These are phyloP conservation scores for Peterozyma toletana DNA, from an alignment of 805 yeast species.

Conservation along the genomic window DNA sequence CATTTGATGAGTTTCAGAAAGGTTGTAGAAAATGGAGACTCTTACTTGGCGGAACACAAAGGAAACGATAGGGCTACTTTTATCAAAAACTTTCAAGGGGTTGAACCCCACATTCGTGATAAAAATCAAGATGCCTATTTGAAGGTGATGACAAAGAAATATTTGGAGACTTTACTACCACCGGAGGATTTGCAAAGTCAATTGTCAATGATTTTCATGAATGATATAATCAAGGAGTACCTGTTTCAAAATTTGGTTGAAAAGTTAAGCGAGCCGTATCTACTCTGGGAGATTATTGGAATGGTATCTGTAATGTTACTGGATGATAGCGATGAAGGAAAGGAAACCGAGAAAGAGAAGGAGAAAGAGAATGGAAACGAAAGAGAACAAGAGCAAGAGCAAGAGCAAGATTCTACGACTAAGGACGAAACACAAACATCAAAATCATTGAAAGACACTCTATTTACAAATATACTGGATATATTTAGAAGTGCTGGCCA, in stretches of 20 bases:
- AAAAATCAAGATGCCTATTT: constrained; percentile 19
- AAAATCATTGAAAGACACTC: no score
- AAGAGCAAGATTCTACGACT: no score
- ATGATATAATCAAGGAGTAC: constrained; percentile 33
- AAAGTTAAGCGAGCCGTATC: constrained; percentile 43
- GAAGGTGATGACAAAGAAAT: constrained; percentile 23
- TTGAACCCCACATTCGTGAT: constrained; percentile 21
- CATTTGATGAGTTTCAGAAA: constrained; percentile 25
- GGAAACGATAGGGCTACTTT: constrained; percentile 11
- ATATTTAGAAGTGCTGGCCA: constrained; percentile 15
- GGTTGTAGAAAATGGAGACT: constrained; percentile 19
- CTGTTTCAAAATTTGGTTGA: constrained; percentile 32
- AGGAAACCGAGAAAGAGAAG: neutral
- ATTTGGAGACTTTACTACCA: constrained; percentile 31
- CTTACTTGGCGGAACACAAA: constrained; percentile 6
- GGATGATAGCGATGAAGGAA: neutral
- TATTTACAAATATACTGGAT: neutral
- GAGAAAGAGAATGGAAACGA: constrained; percentile 8
- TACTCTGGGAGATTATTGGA: constrained; percentile 35
- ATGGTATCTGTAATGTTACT: constrained; percentile 9
- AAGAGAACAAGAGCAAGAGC: neutral
- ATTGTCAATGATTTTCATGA: constrained; percentile 29
- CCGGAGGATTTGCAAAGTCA: constrained; percentile 30
- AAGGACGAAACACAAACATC: no score
- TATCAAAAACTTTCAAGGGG: constrained; percentile 25